Evolutionary conservation across 768 basidiomycete species (phyloP), one percentile per base, ranked within the genome.

Genomic region (Lentinula sp.): DNA sequence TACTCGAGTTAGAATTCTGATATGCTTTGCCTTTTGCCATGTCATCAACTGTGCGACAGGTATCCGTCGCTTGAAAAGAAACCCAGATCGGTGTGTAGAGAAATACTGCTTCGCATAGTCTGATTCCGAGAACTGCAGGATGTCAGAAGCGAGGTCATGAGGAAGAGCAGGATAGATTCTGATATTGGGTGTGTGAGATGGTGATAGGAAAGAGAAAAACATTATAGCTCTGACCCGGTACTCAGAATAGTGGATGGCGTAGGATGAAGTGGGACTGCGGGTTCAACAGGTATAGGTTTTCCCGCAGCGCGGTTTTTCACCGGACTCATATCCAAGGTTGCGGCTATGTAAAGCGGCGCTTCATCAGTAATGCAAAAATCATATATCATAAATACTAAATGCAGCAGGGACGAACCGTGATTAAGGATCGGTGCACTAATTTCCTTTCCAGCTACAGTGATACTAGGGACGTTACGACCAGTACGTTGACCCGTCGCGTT

Each of bases 51-150:
- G 87, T 23, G 81, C 86, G 3, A 96, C 84, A 1, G 95, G 93
- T 1, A 96, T 84, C 62, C 80, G 85, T 50, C 93, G 82, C 63
- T 83, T 81, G 73, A 94, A 94, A 61, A 94, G 88, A 69, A 96
- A 87, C 0, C 95, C 95, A 7, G 86, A 89, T n/a, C 88, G 83
- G 67, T 94, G 92, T 1, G 87, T 93, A 16, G 93, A 91, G 69
- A 98, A 95, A 70, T 95, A 96, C 65, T 86, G 87, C 50, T 78
- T 80, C 39, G 95, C 93, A 70, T 89, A 97, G 40, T 93, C 89
- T 0, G 88, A 89, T 68, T 91, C 85, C 4, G 87, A 86, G 71
- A 96, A 95, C 64, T 89, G 89, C 65, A 90, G 86, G 45, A 96
- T 96, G 65, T 95, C 91, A 32, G 84, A 84, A 2, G 86, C 88